Evolutionary conservation across 257 asterid genomes (phyloP).

Genomic region (Petrea volubilis): DNA sequence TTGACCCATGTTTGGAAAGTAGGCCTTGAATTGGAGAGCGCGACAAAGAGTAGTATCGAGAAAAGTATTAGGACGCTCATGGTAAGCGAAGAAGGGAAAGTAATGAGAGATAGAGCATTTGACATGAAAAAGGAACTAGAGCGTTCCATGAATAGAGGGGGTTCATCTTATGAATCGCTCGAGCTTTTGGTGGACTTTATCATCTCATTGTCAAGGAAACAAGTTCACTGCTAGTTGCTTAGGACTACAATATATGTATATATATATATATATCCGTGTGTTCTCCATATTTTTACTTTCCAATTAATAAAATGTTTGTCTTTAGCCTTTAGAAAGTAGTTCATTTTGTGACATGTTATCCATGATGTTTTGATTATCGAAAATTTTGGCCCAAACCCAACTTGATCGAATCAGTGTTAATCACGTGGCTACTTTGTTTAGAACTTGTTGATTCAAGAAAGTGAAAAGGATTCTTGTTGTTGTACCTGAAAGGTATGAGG

Average conservation of each 20-base stretch:
- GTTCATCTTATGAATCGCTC: conserved; percentile 31
- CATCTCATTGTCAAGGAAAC: conserved; percentile 3
- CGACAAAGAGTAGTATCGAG: conserved; percentile 25
- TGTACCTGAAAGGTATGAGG: too few relatives aligned
- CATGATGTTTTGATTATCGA: too few relatives aligned
- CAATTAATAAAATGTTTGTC: not conserved
- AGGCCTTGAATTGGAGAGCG: conserved; percentile 37
- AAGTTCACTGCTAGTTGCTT: too few relatives aligned
- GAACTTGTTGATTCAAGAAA: too few relatives aligned
- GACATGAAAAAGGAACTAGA: conserved; percentile 22
- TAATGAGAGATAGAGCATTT: conserved; percentile 27
- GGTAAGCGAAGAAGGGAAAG: conserved; percentile 34
- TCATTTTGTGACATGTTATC: too few relatives aligned
- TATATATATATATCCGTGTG: too few relatives aligned
- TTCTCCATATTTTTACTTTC: not conserved
- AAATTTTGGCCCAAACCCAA: too few relatives aligned
- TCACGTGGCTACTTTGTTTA: too few relatives aligned
- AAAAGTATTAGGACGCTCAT: conserved; percentile 30
- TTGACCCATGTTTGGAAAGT: conserved; percentile 36
- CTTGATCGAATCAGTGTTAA: too few relatives aligned
- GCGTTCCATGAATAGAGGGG: conserved; percentile 17
- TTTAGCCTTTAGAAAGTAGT: too few relatives aligned
- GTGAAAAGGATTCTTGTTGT: too few relatives aligned
- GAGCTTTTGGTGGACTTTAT: conserved; percentile 39
- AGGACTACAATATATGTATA: too few relatives aligned